Percentiles rank a stretch among this genome's conserved stretches.
Conservation (phyloP, 805 yeast genomes). For the Candida verbasci region DNA sequence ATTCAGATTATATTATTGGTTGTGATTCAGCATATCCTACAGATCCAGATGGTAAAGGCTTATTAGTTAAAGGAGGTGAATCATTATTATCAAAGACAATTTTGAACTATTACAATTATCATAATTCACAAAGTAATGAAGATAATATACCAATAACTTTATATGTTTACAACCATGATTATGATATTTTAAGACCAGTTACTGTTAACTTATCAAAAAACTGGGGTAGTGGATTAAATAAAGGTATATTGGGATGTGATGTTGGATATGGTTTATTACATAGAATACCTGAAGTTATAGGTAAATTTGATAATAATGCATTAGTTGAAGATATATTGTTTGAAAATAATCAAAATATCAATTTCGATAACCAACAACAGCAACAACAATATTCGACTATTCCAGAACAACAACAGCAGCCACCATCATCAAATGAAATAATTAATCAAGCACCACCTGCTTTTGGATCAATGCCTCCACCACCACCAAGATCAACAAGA, state of each 20-base stretch:
- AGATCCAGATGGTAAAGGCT: conserved; percentile 53
- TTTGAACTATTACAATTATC: conserved; percentile 50
- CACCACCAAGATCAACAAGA: conserved; percentile 19
- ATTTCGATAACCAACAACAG: conserved; percentile 10
- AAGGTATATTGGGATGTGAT: conserved; percentile 85
- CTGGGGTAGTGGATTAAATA: conserved; percentile 64
- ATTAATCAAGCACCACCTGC: conserved; percentile 12
- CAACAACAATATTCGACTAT: conserved; percentile 1
- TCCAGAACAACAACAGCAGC: conserved; percentile 6
- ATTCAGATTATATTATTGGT: conserved; percentile 84
- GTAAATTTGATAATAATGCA: conserved; percentile 40
- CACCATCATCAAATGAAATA: neutral
- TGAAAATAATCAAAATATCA: conserved; percentile 19
- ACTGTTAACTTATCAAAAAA: conserved; percentile 58
- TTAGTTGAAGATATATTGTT: conserved; percentile 30
- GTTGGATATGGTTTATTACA: conserved; percentile 92
- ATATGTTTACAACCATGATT: conserved; percentile 81
- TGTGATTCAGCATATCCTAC: conserved; percentile 53
- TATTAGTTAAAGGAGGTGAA: conserved; percentile 85
- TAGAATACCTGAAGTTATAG: conserved; percentile 67
- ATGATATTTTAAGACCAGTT: conserved; percentile 81
- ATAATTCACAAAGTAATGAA: conserved; percentile 24
- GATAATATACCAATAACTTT: conserved; percentile 38
- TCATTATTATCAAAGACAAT: conserved; percentile 66
- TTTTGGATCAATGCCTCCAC: conserved; percentile 10